These are phyloP conservation scores for Candida germanica DNA, from an alignment of 805 yeast genomes.

Conservation along the genomic window DNA sequence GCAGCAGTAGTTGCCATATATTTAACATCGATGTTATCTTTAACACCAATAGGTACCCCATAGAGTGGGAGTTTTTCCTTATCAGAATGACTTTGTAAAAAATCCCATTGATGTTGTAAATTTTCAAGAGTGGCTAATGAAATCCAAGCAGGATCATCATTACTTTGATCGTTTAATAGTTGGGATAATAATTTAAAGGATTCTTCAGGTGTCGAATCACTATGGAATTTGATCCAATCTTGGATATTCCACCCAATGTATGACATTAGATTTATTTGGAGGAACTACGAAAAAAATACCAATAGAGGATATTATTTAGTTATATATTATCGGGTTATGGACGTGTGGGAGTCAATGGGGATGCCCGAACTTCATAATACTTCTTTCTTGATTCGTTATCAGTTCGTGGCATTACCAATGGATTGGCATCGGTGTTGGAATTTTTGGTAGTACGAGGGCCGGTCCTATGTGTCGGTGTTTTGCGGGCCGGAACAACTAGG, in stretches of 20 bases:
- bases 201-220: conserved; percentile 53
- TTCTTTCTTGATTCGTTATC: too few relatives aligned
- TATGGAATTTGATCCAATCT: conserved; percentile 76
- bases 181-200: conserved; percentile 50
- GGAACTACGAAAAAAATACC: too few relatives aligned
- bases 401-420: too few relatives aligned
- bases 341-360: background rate
- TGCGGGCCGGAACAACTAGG: too few relatives aligned
- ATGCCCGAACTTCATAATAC: too few relatives aligned
- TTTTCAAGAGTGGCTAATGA: conserved; percentile 64
- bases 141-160: conserved; percentile 89
- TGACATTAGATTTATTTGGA: conserved; percentile 3
- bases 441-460: too few relatives aligned
- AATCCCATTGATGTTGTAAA: conserved; percentile 72
- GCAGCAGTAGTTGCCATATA: conserved; percentile 90
- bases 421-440: too few relatives aligned
- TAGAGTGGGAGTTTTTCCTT: conserved; percentile 63
- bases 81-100: conserved; percentile 59
- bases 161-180: conserved; percentile 49
- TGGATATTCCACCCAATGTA: conserved; percentile 72
- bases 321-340: too few relatives aligned
- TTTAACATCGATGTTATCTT: conserved; percentile 89
- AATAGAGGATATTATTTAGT: too few relatives aligned
- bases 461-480: too few relatives aligned
- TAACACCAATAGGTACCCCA: conserved; percentile 94